phyloP scores from a whole-genome alignment of 1,284 basidiomycete species.

The Fomitopsis betulina region DNA sequence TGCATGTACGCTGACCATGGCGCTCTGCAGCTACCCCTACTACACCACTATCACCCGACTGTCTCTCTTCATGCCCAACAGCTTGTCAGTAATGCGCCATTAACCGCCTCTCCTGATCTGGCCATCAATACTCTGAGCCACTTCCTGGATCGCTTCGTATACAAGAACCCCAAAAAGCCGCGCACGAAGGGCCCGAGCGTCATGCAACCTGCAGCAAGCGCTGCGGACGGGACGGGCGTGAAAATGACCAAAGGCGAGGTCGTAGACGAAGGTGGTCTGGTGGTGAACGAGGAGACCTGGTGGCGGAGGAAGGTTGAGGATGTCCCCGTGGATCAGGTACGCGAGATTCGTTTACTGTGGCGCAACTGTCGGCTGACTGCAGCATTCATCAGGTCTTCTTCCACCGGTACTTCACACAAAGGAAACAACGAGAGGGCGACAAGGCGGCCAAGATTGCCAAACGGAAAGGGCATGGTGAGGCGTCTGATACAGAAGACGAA shows the following conservation, averaged over 20 bases:
- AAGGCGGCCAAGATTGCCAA: slow-evolving; percentile 43
- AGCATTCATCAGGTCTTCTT: slow-evolving; percentile 52
- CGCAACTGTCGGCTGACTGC: background rate
- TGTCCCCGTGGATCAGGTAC: slow-evolving; percentile 85
- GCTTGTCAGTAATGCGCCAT: slow-evolving; percentile 64
- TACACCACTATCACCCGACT: slow-evolving; percentile 90
- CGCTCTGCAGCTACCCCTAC: slow-evolving; percentile 59
- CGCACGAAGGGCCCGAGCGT: slow-evolving; percentile 76
- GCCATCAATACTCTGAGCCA: slow-evolving; percentile 88
- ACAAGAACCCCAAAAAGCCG: slow-evolving; percentile 92
- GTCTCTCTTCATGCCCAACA: slow-evolving; percentile 85
- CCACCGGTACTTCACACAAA: slow-evolving; percentile 62
- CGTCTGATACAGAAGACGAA: slow-evolving; percentile 19
- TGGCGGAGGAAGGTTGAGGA: slow-evolving; percentile 71
- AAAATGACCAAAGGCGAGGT: slow-evolving; percentile 70
- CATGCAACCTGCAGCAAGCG: slow-evolving; percentile 91
- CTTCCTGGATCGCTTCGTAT: slow-evolving; percentile 65
- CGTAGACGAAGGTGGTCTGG: slow-evolving; percentile 32
- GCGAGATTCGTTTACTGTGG: background rate
- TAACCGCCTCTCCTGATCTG: slow-evolving; percentile 86
- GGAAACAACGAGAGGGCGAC: slow-evolving; percentile 47
- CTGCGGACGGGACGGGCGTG: slow-evolving; percentile 57
- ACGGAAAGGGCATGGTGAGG: slow-evolving; percentile 34
- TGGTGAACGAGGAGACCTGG: slow-evolving; percentile 80
- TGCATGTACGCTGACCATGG: background rate